Conservation (phyloP, 1,139 yeast genomes). For the Debaryomyces singareniensis region DNA sequence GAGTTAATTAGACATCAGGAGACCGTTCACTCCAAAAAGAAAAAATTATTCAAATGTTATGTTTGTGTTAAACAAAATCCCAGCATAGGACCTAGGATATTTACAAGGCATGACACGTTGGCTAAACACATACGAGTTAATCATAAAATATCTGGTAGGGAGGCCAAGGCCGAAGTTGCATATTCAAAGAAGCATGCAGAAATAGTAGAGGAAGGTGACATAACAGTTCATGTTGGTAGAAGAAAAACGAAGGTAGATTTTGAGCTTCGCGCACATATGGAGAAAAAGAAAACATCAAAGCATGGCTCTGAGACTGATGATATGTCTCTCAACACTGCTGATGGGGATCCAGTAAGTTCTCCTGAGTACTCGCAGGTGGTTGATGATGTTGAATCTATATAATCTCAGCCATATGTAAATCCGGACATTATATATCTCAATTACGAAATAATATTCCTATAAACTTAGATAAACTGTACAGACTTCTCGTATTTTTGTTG, state of each 20-base stretch:
- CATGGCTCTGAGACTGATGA: constrained; percentile 13
- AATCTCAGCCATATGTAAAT: no score
- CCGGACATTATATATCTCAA: no score
- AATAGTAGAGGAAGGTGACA: constrained; percentile 39
- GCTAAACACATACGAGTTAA: constrained; percentile 90
- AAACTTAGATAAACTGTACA: background rate
- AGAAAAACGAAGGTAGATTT: constrained; percentile 45
- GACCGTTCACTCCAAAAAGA: constrained; percentile 86
- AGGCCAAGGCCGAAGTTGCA: constrained; percentile 52
- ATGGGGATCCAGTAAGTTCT: constrained; percentile 19
- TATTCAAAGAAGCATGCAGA: constrained; percentile 44
- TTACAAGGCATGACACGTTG: constrained; percentile 90
- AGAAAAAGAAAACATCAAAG: constrained; percentile 23
- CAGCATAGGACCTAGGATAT: constrained; percentile 55
- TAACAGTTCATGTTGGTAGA: constrained; percentile 43
- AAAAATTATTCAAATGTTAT: constrained; percentile 80
- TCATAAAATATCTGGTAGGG: constrained; percentile 66
- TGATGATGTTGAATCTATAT: constrained; percentile 6
- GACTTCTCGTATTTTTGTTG: constrained; percentile 55
- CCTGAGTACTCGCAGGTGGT: constrained; percentile 22
- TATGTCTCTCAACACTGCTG: constrained; percentile 3
- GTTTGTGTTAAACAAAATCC: constrained; percentile 68
- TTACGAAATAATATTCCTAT: no score
- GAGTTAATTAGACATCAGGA: constrained; percentile 94
- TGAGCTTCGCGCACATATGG: constrained; percentile 44